Evolutionary conservation across 495 filamentous ascomycete genomes (phyloP).

Genomic region (Aspergillus cavernicola): DNA sequence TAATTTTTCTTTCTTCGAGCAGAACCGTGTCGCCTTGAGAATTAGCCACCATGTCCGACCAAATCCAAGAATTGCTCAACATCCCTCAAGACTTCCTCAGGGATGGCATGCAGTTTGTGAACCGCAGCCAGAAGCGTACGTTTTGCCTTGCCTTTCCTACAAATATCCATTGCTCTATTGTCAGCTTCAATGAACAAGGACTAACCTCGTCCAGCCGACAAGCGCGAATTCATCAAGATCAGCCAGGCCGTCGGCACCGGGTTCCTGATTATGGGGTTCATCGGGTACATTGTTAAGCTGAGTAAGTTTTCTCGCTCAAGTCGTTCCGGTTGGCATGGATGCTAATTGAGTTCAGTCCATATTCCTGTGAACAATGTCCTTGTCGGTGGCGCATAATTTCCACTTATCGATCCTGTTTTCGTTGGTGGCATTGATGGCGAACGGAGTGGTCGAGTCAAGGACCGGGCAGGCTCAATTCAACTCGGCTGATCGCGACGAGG

Average conservation of each 20-base stretch:
- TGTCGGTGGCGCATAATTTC: conserved; percentile 62
- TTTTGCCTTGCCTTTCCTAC: not conserved
- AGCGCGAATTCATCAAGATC: conserved; percentile 89
- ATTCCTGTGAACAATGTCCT: conserved; percentile 83
- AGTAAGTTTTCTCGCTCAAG: too few species aligned
- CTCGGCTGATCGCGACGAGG: not conserved
- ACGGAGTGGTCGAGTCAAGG: not conserved
- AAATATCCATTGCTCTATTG: not conserved
- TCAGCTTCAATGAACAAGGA: not conserved
- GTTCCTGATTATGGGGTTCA: conserved; percentile 77
- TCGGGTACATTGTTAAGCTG: conserved; percentile 93
- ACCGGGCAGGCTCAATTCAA: not conserved
- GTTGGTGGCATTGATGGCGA: not conserved
- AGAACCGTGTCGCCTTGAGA: not conserved
- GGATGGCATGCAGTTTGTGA: conserved; percentile 75
- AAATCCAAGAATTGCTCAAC: conserved; percentile 68
- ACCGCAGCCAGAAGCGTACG: conserved; percentile 70
- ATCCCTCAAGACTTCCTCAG: conserved; percentile 72
- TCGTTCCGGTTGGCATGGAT: not conserved
- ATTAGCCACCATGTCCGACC: conserved; percentile 57
- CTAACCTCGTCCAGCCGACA: conserved; percentile 56
- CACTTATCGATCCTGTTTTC: not conserved
- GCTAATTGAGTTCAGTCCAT: conserved; percentile 51
- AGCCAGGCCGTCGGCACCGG: conserved; percentile 92
- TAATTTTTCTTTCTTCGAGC: not conserved